Evolutionary conservation across 768 basidiomycete genomes (phyloP), one percentile per base, ranked within the genome.

Genomic region (Phylloporus sp.): DNA sequence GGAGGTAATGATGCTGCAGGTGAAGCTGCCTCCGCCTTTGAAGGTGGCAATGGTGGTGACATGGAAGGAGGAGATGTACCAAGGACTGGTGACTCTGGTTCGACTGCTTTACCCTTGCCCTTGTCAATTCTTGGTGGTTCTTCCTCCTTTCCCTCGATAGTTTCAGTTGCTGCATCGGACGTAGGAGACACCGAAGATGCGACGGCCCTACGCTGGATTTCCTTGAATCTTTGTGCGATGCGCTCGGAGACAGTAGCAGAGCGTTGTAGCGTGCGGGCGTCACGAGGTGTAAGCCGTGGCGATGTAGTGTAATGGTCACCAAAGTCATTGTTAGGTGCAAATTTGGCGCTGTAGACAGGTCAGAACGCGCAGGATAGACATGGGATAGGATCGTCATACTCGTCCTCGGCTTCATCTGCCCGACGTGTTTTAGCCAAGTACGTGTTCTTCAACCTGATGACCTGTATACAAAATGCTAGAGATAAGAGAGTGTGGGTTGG

Each of bases 321-420:
- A 13, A 74, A 58, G 45, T 77, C 77, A 41, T 72, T 70, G 61
- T 79, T 85, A 7, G 93, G 93, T 6, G 91, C 91, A 62, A 95
- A 95, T 62, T 90, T 91, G 36, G 81, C 89, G 67, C 93, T 95
- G 62, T 46, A 34, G 52, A 55, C 56, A 50, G 54, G 32, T 58
- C 24, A 64, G 52, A 13, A 32, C 26, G 23, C 3, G 29, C 10
- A 7, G n/a, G 12, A 31, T 24, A 38, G 44, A 47, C 27, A 39
- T 45, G 45, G 34, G 26, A 12, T 13, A 2, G 6, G 26, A 12
- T 13, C 1, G 6, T 76, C 91, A 62, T 69, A 95, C 94, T 95
- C 93, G 66, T 97, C 94, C 66, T 92, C 92, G 8, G 87, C 86
- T 63, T 97, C 94, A 60, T 97, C 94, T 15, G 94, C 93, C 35